These are phyloP conservation scores for Delphinella strobiligena DNA, from an alignment of 2,329 filamentous ascomycete genomes.

Conservation along the genomic window DNA sequence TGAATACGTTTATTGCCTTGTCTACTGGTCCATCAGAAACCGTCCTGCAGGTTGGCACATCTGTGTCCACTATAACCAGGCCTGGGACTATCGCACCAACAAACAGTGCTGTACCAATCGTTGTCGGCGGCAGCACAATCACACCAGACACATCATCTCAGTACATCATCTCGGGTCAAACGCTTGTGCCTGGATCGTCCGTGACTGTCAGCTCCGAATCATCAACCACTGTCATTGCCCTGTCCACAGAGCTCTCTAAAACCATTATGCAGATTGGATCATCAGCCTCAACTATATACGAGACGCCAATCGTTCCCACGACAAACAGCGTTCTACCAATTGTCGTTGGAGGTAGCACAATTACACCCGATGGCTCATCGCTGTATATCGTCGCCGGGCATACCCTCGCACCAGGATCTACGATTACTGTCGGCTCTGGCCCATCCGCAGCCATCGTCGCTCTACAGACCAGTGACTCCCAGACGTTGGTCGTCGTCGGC, in stretches of 20 bases:
- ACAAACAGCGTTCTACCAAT: neutral
- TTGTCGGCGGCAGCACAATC: constrained; percentile 1
- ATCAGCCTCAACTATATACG: neutral
- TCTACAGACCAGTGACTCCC: constrained; percentile 1
- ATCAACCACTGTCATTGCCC: constrained; percentile 1
- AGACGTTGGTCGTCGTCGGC: neutral
- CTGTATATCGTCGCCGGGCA: constrained; percentile 7
- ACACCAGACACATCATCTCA: neutral
- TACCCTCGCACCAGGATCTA: constrained; percentile 3
- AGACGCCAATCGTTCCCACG: neutral
- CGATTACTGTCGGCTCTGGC: constrained; percentile 6
- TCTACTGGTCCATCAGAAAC: neutral
- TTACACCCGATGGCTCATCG: constrained; percentile 2
- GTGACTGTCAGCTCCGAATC: neutral
- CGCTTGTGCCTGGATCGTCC: constrained; percentile 1
- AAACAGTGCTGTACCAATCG: constrained; percentile 2
- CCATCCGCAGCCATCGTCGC: neutral
- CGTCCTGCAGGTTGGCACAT: neutral
- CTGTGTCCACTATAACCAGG: neutral
- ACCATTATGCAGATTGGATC: neutral
- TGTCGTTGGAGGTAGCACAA: constrained; percentile 2
- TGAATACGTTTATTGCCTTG: constrained; percentile 3
- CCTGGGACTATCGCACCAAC: neutral
- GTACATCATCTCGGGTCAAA: constrained; percentile 4
- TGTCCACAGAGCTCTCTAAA: neutral